These are phyloP conservation scores for Picea sitchensis DNA, from an alignment of 75 land plant species.

Conservation along the genomic window DNA sequence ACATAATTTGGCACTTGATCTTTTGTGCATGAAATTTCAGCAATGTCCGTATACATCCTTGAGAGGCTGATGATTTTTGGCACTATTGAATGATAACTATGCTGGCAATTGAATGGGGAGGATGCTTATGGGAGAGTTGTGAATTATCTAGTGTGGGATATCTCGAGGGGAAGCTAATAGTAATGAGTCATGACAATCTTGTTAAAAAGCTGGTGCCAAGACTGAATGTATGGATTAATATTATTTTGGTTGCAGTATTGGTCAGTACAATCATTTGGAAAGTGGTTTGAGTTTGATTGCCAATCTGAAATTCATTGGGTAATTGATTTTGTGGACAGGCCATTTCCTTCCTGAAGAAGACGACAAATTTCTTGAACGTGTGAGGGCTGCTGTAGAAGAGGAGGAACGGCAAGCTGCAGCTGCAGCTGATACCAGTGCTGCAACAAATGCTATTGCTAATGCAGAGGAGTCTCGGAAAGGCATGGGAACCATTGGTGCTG, in stretches of 20 bases:
- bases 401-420: slow-evolving; percentile 93
- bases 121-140: too few relatives aligned
- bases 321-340: slow-evolving; percentile 37
- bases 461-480: slow-evolving; percentile 77
- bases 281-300: neutral
- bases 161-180: neutral
- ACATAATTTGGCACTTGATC: neutral
- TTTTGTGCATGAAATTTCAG: neutral
- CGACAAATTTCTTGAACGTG: slow-evolving; percentile 89
- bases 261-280: neutral
- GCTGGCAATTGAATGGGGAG: too few relatives aligned
- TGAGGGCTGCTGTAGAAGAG: slow-evolving; percentile 94
- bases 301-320: neutral
- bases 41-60: neutral
- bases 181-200: neutral
- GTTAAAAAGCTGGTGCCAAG: neutral
- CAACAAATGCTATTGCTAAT: slow-evolving; percentile 88
- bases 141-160: neutral
- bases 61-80: neutral
- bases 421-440: slow-evolving; percentile 83
- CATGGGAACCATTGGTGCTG: slow-evolving; percentile 7
- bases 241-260: neutral
- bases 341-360: slow-evolving; percentile 99
- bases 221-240: neutral
- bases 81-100: neutral